Conservation (phyloP, 2,329 filamentous ascomycete genomes). For the Aspergillus clavatus region DNA sequence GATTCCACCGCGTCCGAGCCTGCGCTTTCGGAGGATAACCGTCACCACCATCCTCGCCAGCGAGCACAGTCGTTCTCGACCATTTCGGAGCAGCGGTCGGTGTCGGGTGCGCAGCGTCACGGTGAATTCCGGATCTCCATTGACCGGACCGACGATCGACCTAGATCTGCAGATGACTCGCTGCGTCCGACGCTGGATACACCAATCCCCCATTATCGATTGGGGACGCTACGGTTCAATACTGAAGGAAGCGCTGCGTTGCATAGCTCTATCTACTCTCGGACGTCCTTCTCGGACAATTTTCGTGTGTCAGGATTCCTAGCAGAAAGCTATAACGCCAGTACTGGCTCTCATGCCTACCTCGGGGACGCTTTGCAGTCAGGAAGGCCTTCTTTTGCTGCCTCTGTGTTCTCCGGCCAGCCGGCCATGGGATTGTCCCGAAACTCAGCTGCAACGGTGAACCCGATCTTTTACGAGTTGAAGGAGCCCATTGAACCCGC, state of each 20-base stretch:
- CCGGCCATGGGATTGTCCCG: slow-evolving; percentile 29
- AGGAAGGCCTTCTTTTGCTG: slow-evolving; percentile 31
- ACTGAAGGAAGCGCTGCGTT: slow-evolving; percentile 69
- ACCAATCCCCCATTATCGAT: slow-evolving; percentile 74
- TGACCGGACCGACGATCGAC: slow-evolving; percentile 61
- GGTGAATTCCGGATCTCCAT: slow-evolving; percentile 78
- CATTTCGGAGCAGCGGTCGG: slow-evolving; percentile 56
- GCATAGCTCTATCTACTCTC: slow-evolving; percentile 70
- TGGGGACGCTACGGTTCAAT: slow-evolving; percentile 79
- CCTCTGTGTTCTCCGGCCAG: slow-evolving; percentile 34
- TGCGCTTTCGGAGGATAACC: slow-evolving; percentile 18
- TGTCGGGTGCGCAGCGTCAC: slow-evolving; percentile 41
- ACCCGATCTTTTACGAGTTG: slow-evolving; percentile 42
- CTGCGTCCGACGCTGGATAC: slow-evolving; percentile 62
- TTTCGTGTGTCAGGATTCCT: slow-evolving; percentile 60
- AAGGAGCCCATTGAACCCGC: slow-evolving; percentile 58
- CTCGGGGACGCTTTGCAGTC: slow-evolving; percentile 21
- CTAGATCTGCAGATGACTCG: slow-evolving; percentile 59
- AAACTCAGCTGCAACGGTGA: slow-evolving; percentile 33
- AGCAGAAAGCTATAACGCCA: slow-evolving; percentile 24
- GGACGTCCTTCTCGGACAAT: slow-evolving; percentile 65
- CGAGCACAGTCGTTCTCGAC: slow-evolving; percentile 75
- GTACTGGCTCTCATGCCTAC: slow-evolving; percentile 22
- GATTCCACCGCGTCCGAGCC: slow-evolving; percentile 20
- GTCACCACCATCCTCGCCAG: slow-evolving; percentile 41